Conservation (phyloP, 192 early-diverging fungal species). For the Coemansia sp. region DNA sequence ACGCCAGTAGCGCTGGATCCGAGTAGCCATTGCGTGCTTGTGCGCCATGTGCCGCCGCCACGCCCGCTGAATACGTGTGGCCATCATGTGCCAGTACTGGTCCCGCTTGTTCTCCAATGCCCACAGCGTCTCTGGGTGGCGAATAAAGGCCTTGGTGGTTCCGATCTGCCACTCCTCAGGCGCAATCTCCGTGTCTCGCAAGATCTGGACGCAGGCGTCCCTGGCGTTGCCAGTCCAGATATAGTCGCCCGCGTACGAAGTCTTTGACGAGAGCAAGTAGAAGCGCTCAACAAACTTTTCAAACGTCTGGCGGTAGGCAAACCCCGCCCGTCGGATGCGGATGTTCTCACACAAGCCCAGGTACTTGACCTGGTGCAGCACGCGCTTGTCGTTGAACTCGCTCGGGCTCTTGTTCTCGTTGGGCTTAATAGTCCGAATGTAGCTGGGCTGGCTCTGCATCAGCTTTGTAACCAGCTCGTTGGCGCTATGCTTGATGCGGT, state of each 20-base stretch:
- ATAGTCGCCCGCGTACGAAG: constrained; percentile 83
- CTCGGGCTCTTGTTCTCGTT: constrained; percentile 92
- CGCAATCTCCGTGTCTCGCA: constrained; percentile 83
- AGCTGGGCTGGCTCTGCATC: constrained; percentile 94
- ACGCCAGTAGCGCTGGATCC: constrained; percentile 78
- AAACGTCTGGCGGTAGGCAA: constrained; percentile 94
- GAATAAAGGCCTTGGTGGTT: constrained; percentile 92
- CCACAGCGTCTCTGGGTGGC: constrained; percentile 91
- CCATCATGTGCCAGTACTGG: constrained; percentile 95
- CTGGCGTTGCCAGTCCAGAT: constrained; percentile 78
- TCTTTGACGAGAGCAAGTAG: constrained; percentile 70
- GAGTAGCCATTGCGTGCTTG: constrained; percentile 64
- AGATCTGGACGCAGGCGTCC: constrained; percentile 75
- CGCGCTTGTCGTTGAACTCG: constrained; percentile 90
- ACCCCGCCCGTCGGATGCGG: constrained; percentile 95
- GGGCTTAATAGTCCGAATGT: constrained; percentile 97
- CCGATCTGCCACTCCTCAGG: constrained; percentile 95
- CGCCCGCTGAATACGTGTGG: constrained; percentile 86
- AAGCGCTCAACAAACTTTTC: constrained; percentile 82
- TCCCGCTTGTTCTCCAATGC: constrained; percentile 91
- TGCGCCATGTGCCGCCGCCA: constrained; percentile 79
- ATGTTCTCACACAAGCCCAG: constrained; percentile 97
- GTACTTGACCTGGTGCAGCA: constrained; percentile 97
- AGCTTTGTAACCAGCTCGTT: constrained; percentile 91
- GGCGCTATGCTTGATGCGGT: constrained; percentile 88